Base-by-base conservation (phyloP, 768 basidiomycete genomes). In the Tremella yokohamensis region DNA sequence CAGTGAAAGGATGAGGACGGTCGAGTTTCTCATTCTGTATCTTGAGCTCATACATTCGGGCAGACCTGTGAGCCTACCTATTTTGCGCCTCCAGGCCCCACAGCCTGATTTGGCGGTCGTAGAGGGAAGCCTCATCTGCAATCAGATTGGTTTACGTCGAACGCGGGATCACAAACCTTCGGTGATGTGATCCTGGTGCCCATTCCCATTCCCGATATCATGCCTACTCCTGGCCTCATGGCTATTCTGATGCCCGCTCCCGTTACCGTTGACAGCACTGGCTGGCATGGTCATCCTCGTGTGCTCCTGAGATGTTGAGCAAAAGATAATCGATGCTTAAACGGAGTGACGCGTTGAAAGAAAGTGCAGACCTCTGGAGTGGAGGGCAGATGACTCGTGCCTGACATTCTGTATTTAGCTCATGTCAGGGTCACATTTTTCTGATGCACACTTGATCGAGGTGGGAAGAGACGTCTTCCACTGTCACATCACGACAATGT, bases 1-100 rank as follows among this genome's bases (percentile, higher is more conserved):
- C 40, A 96, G 81, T 38, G 83, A 84, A 18, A 92, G 79, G 37
- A 97, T 82, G 22, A 94, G 79, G 66, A 97, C 88, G 1, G 90
- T 89, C 19, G 90, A 91, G 75, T 88, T 91, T 66, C 90, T 84
- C 90, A 94, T 96, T 75, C 91, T 96, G 26, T 44, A 37, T 49
- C 8, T 8, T 45, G 4, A 45, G 42, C 22, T 18, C 15, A 6
- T 6, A 45, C 42, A 8, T n/a, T 15, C 42, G 42, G 4, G 4
- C 15, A 22, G 8, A 8, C 42, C 22, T 45, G 42, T 6, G 22
- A 45, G 68, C 79, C 60, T 66, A 89, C 92, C 87, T 83, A 78
- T 96, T 90, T 75, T 99, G 96, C 37, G 96, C 96, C 75, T 97
- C 96, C 40, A 97, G 84, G 45, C 96, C 96, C 96, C 96, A 99